Conservation (phyloP, 139 green algal genomes). For the Micromonas commoda region DNA sequence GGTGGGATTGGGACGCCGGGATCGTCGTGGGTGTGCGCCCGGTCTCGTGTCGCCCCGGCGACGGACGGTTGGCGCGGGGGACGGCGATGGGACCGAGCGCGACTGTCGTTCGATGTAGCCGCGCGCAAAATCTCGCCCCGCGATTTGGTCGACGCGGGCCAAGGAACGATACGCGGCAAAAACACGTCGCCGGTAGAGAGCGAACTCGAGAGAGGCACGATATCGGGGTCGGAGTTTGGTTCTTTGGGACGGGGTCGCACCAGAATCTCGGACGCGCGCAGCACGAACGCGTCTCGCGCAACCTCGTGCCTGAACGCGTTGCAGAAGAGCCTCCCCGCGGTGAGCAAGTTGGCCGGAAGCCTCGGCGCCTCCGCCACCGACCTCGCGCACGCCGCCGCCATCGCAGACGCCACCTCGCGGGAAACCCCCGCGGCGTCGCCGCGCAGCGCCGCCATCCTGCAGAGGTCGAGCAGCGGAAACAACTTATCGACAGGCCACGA, state of each 20-base stretch:
- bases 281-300: background rate
- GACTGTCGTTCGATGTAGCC: background rate
- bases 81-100: background rate
- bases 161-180: background rate
- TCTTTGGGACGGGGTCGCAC: background rate
- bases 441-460: background rate
- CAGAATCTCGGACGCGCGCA: background rate
- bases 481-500: background rate
- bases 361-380: too few species aligned
- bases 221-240: too few species aligned
- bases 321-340: background rate
- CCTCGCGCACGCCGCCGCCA: background rate
- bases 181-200: too few species aligned
- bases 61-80: too few species aligned
- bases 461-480: background rate
- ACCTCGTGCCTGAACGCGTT: background rate
- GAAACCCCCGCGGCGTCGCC: background rate
- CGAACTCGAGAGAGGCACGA: too few species aligned
- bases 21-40: too few species aligned
- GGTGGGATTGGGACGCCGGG: too few species aligned
- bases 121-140: background rate
- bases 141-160: background rate
- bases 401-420: background rate
- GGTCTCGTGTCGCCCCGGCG: too few species aligned
- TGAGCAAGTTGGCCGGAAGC: background rate